Evolutionary conservation across 2,329 filamentous ascomycete species (phyloP).

Genomic region (Monosporascus sp.): DNA sequence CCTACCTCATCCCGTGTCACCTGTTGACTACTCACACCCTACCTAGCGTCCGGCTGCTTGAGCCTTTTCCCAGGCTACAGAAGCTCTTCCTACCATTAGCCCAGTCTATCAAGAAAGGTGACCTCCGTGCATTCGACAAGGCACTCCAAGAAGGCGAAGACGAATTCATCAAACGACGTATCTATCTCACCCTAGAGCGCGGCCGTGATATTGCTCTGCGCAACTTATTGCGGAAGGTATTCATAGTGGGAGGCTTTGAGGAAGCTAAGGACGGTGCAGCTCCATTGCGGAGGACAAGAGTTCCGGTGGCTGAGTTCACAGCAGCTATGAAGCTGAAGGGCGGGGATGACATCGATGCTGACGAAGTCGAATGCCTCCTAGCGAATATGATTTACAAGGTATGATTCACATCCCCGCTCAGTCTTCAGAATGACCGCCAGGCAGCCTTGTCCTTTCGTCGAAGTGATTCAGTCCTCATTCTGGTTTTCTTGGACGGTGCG

Average conservation of each 20-base stretch:
- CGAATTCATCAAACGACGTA: constrained; percentile 88
- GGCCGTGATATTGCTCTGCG: constrained; percentile 87
- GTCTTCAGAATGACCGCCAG: not conserved
- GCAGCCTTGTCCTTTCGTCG: not conserved
- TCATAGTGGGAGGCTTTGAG: constrained; percentile 76
- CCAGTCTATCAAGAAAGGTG: constrained; percentile 72
- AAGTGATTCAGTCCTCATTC: not conserved
- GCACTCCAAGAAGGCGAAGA: constrained; percentile 78
- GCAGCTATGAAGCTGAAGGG: constrained; percentile 75
- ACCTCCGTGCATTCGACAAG: constrained; percentile 77
- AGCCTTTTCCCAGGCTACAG: constrained; percentile 70
- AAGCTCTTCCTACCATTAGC: constrained; percentile 73
- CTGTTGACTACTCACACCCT: constrained; percentile 83
- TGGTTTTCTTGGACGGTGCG: not conserved
- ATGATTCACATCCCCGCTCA: constrained; percentile 14
- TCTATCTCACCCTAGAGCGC: constrained; percentile 90
- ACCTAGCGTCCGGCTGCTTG: constrained; percentile 65
- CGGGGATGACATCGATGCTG: constrained; percentile 65
- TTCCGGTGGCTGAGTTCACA: constrained; percentile 78
- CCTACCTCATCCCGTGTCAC: constrained; percentile 90
- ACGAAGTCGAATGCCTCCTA: constrained; percentile 92
- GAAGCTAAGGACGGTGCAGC: constrained; percentile 63
- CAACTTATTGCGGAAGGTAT: constrained; percentile 89
- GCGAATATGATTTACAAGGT: constrained; percentile 99
- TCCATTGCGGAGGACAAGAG: constrained; percentile 64